phyloP scores from a whole-genome alignment of 257 asterid genomes.

The Jasminum sambac region DNA sequence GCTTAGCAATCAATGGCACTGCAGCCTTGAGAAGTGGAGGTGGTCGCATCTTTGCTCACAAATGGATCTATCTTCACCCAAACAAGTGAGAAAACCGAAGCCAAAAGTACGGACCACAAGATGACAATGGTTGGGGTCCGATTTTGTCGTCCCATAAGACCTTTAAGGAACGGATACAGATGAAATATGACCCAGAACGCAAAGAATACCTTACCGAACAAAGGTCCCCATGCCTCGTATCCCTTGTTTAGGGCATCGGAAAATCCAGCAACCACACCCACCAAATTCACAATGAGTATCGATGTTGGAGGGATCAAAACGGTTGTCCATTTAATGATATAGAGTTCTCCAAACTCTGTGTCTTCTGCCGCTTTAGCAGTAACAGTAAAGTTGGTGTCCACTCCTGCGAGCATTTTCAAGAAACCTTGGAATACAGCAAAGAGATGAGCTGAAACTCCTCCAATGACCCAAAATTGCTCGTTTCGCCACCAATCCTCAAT shows the following conservation, averaged over 20 bases:
- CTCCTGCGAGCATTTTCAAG: constrained; percentile 86
- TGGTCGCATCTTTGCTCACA: constrained; percentile 48
- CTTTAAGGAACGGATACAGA: constrained; percentile 92
- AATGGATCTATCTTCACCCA: constrained; percentile 97
- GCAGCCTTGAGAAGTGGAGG: constrained; percentile 63
- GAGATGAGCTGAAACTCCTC: constrained; percentile 96
- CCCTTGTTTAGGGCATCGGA: constrained; percentile 93
- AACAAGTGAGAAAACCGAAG: constrained; percentile 90
- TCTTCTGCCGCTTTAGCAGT: constrained; percentile 86
- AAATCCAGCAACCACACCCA: constrained; percentile 93
- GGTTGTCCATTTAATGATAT: constrained; percentile 89
- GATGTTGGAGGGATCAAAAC: constrained; percentile 94
- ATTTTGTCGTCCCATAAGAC: constrained; percentile 91
- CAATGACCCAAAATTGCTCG: constrained; percentile 99
- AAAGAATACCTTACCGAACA: constrained; percentile 89
- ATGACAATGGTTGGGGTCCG: constrained; percentile 90
- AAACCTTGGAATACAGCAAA: constrained; percentile 98
- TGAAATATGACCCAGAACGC: constrained; percentile 93
- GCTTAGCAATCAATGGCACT: constrained; percentile 80
- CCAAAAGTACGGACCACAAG: constrained; percentile 89
- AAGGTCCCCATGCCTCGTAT: constrained; percentile 91
- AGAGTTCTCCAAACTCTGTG: constrained; percentile 82
- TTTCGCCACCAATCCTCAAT: constrained; percentile 94
- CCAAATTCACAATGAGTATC: constrained; percentile 72
- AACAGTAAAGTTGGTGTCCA: constrained; percentile 92